Evolutionary conservation across 2,329 filamentous ascomycete species (phyloP), one percentile per base, ranked within the genome.

Genomic region (Biscogniauxia sp.): DNA sequence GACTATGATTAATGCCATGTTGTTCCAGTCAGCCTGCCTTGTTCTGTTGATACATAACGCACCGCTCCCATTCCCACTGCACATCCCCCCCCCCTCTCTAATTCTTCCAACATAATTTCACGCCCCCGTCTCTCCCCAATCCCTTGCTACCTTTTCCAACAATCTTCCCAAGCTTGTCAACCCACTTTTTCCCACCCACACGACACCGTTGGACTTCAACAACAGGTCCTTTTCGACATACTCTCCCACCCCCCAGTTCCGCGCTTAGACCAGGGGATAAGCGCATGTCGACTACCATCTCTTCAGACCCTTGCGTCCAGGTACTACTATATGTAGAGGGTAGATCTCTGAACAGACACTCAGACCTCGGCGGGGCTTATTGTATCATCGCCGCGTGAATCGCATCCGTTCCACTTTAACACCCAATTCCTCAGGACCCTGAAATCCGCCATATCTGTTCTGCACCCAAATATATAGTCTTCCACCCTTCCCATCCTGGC

Each of bases 1-100:
- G 61, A 61, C 59, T 64, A 66, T 64, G 62, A 55, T 58, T 70
- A 61, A 63, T 69, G 70, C 70, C 69, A 72, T 71, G 70, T 72
- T 69, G 69, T 62, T 70, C 68, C 69, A 70, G 63, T 71, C 58
- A 54, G 58, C 59, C 60, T 54, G 32, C 55, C 59, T 68, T 63
- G 61, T 68, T 70, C 68, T 63, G 61, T 68, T 70, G 68, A 71
- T 68, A 71, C 64, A 66, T 65, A 66, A 67, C 61, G 60, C 63
- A 65, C 64, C 59, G 65, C 61, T 37, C 69, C 67, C 64, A 69
- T 58, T 26, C 41, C 61, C 60, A 11, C 20, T 37, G 54, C 15
- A 45, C 23, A 15, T 49, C 15, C 20, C 11, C 49, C 9, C 20
- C 32, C 9, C 20, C 45, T 28, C 20, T 11, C 20, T 26, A 17